phyloP scores from a whole-genome alignment of 1,139 yeast genomes.

The Wickerhamomyces sp. region DNA sequence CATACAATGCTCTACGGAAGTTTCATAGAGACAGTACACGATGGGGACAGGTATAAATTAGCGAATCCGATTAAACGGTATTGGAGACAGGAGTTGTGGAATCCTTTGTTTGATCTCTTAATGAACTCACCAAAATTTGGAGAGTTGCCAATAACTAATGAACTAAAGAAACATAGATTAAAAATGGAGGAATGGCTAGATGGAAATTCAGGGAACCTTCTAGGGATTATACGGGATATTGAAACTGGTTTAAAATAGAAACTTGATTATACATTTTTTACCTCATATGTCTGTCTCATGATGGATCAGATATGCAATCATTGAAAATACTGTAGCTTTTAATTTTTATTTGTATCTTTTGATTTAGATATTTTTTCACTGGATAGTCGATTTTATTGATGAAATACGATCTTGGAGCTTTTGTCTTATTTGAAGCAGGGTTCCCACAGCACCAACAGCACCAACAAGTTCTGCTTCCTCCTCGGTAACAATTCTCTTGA shows the following conservation, averaged over 20 bases:
- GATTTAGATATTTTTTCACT: background rate
- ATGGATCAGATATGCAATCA: too few relatives aligned
- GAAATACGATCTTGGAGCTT: conserved; percentile 1
- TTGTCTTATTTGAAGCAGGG: conserved; percentile 3
- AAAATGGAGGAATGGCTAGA: conserved; percentile 38
- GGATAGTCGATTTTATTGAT: too few relatives aligned
- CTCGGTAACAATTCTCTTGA: conserved; percentile 72
- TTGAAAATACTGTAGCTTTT: background rate
- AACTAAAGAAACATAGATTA: conserved; percentile 34
- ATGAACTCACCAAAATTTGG: conserved; percentile 49
- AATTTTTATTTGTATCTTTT: background rate
- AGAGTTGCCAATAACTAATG: conserved; percentile 37
- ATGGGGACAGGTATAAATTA: conserved; percentile 29
- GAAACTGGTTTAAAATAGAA: conserved; percentile 15
- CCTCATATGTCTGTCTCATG: too few relatives aligned
- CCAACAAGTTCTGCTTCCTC: conserved; percentile 41
- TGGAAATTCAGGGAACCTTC: conserved; percentile 9
- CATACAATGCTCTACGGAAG: conserved; percentile 71
- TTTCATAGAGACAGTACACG: conserved; percentile 43
- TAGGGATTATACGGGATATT: conserved; percentile 13
- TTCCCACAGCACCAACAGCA: conserved; percentile 1
- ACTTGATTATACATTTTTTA: background rate
- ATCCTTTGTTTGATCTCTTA: conserved; percentile 55
- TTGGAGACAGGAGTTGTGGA: conserved; percentile 79
- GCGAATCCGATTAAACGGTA: conserved; percentile 57